Conservation (phyloP, 768 basidiomycete species). For the Amanita brunnescens region DNA sequence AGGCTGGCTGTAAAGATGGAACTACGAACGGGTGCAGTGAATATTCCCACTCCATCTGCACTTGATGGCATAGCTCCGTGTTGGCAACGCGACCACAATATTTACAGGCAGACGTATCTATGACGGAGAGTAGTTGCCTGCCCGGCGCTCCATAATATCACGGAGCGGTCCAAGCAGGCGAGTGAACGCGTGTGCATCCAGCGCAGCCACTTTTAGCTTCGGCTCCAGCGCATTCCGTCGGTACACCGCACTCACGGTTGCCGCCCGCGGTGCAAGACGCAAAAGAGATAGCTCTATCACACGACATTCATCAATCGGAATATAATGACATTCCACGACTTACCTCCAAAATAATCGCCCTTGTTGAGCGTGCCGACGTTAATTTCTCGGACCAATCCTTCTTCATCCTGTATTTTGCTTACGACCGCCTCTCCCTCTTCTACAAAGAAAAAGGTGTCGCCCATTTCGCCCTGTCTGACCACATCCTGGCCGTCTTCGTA, state of each 20-base stretch:
- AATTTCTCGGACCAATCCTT: constrained; percentile 53
- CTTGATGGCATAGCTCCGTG: background rate
- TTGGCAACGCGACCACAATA: background rate
- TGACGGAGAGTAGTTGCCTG: constrained; percentile 70
- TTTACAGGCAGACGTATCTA: constrained; percentile 14
- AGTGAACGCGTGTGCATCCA: constrained; percentile 91
- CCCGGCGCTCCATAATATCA: constrained; percentile 87
- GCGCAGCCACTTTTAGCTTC: constrained; percentile 86
- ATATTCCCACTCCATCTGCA: constrained; percentile 8
- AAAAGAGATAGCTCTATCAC: constrained; percentile 81
- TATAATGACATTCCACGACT: constrained; percentile 15
- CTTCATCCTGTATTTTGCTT: constrained; percentile 62
- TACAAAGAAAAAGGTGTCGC: constrained; percentile 96
- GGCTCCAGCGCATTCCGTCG: constrained; percentile 38
- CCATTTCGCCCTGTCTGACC: constrained; percentile 88
- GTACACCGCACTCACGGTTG: constrained; percentile 82
- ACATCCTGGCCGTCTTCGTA: constrained; percentile 83
- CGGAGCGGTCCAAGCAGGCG: constrained; percentile 86
- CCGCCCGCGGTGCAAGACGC: constrained; percentile 83
- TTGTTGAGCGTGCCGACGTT: constrained; percentile 71
- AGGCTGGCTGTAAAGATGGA: background rate
- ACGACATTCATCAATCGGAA: background rate
- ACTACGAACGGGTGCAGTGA: background rate
- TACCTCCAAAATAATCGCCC: constrained; percentile 98
- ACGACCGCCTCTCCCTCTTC: constrained; percentile 90